phyloP scores from a whole-genome alignment of 2,329 filamentous ascomycete species.

The Colletotrichum musicola region DNA sequence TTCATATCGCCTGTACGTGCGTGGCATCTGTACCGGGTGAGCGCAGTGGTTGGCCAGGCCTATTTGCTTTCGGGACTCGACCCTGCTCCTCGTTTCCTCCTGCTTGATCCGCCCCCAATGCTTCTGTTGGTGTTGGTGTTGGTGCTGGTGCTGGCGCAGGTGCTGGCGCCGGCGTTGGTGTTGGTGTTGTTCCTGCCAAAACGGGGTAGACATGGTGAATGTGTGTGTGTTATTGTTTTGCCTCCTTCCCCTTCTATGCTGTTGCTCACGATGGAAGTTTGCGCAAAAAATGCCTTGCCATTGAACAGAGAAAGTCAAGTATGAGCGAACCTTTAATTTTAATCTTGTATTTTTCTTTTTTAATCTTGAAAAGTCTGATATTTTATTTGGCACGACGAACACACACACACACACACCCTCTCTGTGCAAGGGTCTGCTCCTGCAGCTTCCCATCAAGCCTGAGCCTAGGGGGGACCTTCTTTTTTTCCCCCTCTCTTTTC shows the following conservation, averaged over 20 bases:
- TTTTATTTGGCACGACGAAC: conserved; percentile 1
- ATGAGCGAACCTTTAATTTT: background rate
- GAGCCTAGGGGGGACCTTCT: background rate
- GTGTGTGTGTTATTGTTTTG: background rate
- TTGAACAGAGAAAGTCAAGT: background rate
- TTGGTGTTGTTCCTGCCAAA: background rate
- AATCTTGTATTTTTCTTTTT: conserved; percentile 19
- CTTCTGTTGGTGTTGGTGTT: background rate
- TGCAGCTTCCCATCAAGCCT: conserved; percentile 18
- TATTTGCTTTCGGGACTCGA: background rate
- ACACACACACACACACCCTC: background rate
- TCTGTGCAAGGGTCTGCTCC: conserved; percentile 18
- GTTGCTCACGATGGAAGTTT: conserved; percentile 1
- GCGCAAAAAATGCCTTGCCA: background rate
- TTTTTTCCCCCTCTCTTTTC: background rate
- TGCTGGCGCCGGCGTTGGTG: background rate
- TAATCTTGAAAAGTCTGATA: background rate
- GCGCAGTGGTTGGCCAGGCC: background rate
- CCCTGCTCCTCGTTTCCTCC: background rate
- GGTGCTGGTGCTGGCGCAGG: background rate
- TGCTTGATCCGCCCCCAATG: background rate
- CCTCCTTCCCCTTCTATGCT: background rate
- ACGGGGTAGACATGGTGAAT: background rate
- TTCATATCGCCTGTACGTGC: background rate
- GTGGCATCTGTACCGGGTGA: background rate